A percentile compares a stretch with the other conserved stretches of the same genome.
These are phyloP conservation scores for Metarhizium rileyi DNA, from an alignment of 2,329 filamentous ascomycete genomes.

Conservation along the genomic window DNA sequence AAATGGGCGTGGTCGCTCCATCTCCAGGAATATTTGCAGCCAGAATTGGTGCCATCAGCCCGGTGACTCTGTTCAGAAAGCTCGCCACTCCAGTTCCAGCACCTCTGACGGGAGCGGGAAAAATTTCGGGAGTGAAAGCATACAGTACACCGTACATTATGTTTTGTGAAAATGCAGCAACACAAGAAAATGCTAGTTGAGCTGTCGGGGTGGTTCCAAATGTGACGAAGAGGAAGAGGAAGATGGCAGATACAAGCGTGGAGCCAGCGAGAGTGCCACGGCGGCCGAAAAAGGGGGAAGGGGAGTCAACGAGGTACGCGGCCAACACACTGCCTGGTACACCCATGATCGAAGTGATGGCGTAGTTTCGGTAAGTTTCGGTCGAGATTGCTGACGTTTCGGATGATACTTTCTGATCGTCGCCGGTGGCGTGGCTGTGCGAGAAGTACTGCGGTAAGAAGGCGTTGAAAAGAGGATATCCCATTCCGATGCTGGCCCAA, in stretches of 20 bases:
- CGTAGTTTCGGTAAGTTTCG: slow-evolving; percentile 67
- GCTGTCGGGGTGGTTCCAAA: slow-evolving; percentile 44
- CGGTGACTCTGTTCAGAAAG: slow-evolving; percentile 59
- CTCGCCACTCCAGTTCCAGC: slow-evolving; percentile 64
- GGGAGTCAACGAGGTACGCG: slow-evolving; percentile 59
- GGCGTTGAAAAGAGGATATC: slow-evolving; percentile 80
- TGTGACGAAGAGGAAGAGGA: slow-evolving; percentile 57
- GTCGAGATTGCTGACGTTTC: slow-evolving; percentile 29
- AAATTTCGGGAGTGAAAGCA: slow-evolving; percentile 68
- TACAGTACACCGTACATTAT: slow-evolving; percentile 72
- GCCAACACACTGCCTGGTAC: slow-evolving; percentile 70
- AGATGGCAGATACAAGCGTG: slow-evolving; percentile 56
- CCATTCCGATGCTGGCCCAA: slow-evolving; percentile 78
- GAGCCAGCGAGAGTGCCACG: slow-evolving; percentile 61
- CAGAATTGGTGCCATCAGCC: slow-evolving; percentile 58
- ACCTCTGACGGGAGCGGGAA: slow-evolving; percentile 61
- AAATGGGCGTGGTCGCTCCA: slow-evolving; percentile 47
- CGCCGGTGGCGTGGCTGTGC: slow-evolving; percentile 34
- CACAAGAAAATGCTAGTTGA: slow-evolving; percentile 57
- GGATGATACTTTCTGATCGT: slow-evolving; percentile 12
- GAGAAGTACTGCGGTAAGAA: slow-evolving; percentile 83
- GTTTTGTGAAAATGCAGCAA: slow-evolving; percentile 64
- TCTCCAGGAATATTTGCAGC: slow-evolving; percentile 52
- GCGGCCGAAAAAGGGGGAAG: slow-evolving; percentile 54
- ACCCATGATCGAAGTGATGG: slow-evolving; percentile 67